phyloP scores from a whole-genome alignment of 108 stramenopile species.

The Stephanodiscus minutulus region DNA sequence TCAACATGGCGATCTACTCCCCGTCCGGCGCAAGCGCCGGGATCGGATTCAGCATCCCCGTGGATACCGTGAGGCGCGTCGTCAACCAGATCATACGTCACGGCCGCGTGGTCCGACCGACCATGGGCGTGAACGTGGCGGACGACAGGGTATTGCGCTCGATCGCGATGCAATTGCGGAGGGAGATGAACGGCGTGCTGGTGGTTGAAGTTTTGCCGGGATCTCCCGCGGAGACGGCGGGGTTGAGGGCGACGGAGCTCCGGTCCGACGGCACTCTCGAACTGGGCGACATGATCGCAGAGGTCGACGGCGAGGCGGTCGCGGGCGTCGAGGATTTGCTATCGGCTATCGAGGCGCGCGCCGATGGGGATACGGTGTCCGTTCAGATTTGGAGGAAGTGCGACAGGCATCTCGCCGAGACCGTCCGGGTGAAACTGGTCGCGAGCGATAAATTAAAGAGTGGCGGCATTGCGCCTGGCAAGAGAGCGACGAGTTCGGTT shows the following conservation, averaged over 20 bases:
- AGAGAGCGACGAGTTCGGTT: not conserved
- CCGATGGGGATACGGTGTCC: slow-evolving; percentile 19
- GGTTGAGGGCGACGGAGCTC: slow-evolving; percentile 46
- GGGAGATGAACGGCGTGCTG: slow-evolving; percentile 61
- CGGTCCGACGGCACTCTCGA: slow-evolving; percentile 51
- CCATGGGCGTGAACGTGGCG: slow-evolving; percentile 78
- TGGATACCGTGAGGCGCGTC: slow-evolving; percentile 75
- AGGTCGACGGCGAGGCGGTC: slow-evolving; percentile 62
- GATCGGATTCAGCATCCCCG: slow-evolving; percentile 89
- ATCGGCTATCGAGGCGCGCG: slow-evolving; percentile 41
- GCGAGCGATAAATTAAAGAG: slow-evolving; percentile 23
- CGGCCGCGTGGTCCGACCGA: slow-evolving; percentile 78
- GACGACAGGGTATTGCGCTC: slow-evolving; percentile 58
- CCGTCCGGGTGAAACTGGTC: slow-evolving; percentile 21
- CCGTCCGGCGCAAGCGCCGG: slow-evolving; percentile 62
- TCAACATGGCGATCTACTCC: slow-evolving; percentile 81
- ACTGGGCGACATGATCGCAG: slow-evolving; percentile 67
- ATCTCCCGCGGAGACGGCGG: slow-evolving; percentile 56
- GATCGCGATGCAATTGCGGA: slow-evolving; percentile 56
- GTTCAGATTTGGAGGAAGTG: slow-evolving; percentile 36
- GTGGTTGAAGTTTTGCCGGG: slow-evolving; percentile 57
- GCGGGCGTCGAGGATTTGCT: slow-evolving; percentile 67
- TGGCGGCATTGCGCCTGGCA: not conserved
- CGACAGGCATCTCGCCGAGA: slow-evolving; percentile 15
- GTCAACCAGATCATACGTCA: slow-evolving; percentile 79